These are phyloP conservation scores for Mortierella sp. DNA, from an alignment of 371 early-diverging fungal species.

Conservation along the genomic window DNA sequence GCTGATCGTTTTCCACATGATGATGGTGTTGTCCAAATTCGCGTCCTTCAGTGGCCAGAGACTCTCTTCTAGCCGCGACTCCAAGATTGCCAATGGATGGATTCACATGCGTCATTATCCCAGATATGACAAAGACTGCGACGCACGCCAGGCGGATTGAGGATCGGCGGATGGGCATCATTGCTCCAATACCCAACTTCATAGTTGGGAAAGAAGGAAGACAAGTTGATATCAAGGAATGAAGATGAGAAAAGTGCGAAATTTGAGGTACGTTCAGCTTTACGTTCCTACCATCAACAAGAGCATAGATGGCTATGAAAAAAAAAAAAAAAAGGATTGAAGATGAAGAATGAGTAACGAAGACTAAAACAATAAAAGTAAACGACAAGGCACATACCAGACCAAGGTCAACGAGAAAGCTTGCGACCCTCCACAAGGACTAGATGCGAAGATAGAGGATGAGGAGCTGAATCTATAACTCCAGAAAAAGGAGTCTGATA, in stretches of 20 bases:
- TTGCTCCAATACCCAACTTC: conserved; percentile 16
- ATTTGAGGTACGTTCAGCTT: not conserved
- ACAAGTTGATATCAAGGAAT: not conserved
- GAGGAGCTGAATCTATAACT: too few relatives aligned
- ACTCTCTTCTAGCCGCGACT: not conserved
- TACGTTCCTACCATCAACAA: not conserved
- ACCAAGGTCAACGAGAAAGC: not conserved
- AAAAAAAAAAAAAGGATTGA: not conserved
- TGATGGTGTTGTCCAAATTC: conserved; percentile 4
- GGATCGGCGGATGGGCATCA: conserved; percentile 8
- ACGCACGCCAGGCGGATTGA: conserved; percentile 20
- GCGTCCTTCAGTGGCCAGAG: not conserved
- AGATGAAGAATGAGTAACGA: not conserved
- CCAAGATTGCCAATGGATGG: conserved; percentile 1
- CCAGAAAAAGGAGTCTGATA: too few relatives aligned
- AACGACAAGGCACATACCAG: not conserved
- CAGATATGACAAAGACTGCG: conserved; percentile 12
- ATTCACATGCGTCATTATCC: conserved; percentile 5
- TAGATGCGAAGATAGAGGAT: too few relatives aligned
- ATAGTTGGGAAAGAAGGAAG: not conserved
- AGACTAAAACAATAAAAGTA: not conserved
- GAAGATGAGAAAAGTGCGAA: not conserved
- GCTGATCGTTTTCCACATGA: not conserved
- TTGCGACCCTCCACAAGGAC: not conserved
- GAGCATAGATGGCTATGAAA: not conserved